Base-by-base conservation (phyloP, 805 yeast species). In the Jamesozyma lodderae region DNA sequence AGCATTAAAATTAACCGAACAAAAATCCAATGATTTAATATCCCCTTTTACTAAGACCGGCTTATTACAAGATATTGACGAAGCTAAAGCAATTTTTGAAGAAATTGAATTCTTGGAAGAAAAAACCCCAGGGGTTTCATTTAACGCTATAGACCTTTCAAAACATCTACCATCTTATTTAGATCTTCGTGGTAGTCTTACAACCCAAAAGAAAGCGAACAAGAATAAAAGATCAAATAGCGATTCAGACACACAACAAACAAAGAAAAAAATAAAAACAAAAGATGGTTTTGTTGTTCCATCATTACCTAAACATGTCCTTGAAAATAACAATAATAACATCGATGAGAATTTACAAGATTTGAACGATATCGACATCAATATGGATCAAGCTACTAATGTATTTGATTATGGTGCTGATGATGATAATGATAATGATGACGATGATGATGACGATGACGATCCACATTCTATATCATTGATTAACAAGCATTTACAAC, bases 401-500 rank as follows among this genome's bases (percentile, higher is more conserved):
- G 63, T 60, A 35, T 46, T 45, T 13, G 68, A 57, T 29, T 53
- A 50, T 23, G 61, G 55, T 2, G 68, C n/a, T n/a, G 55, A 46
- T 19, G 43, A 38, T 3, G 54, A 50, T 4, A 49, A 53, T 2
- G 63, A 61, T 35, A 46, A 46, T 13, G 68, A 57, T 29, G 53
- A 50, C 22, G 61, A 55, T 2, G 68, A 61, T 31, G 68, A 53
- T 22, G 61, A 52, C 4, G 51, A 52, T 16, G 58, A 56, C 25
- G 57, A 55, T 23, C 51, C 67, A 3, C 59, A 53, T 25, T 50
- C 60, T 1, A 40, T 58, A 6, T 41, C 55, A 4, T 46, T 68
- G 9, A 63, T 81, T 9, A 75, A 68, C 36, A 70, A 75, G 35
- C 97, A 92, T 58, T 62, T 90, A 47, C 77, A 75, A 51, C 64